phyloP scores from a whole-genome alignment of 2,329 filamentous ascomycete genomes.

The Pseudohalonectria lignicola region DNA sequence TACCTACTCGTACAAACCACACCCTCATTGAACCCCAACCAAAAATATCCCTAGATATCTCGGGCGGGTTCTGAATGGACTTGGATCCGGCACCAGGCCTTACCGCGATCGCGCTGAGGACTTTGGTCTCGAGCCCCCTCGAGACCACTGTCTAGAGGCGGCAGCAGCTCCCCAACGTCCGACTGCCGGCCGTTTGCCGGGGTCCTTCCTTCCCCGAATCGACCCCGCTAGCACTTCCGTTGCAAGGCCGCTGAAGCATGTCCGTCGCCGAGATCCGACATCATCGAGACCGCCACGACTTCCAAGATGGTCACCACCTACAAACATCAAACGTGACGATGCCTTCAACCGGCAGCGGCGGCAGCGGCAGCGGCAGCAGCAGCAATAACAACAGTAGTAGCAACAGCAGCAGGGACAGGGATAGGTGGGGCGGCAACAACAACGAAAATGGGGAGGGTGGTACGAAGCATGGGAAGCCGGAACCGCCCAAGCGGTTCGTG shows the following conservation, averaged over 20 bases:
- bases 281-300: too few species aligned
- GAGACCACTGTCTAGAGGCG: slow-evolving; percentile 37
- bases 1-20: too few species aligned
- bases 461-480: too few species aligned
- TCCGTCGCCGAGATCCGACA: slow-evolving; percentile 19
- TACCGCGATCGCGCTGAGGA: slow-evolving; percentile 52
- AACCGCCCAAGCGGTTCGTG: slow-evolving; percentile 36
- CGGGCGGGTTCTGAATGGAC: slow-evolving; percentile 24
- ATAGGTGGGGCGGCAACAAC: slow-evolving; percentile 5
- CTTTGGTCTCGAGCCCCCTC: slow-evolving; percentile 33
- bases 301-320: too few species aligned
- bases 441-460: too few species aligned
- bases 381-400: slow-evolving; percentile 8
- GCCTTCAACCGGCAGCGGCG: slow-evolving; percentile 20
- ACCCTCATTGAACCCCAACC: too few species aligned
- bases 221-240: neutral
- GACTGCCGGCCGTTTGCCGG: slow-evolving; percentile 4
- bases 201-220: slow-evolving; percentile 14
- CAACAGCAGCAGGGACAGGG: slow-evolving; percentile 5
- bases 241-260: slow-evolving; percentile 7
- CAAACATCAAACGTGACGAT: too few species aligned
- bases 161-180: slow-evolving; percentile 22
- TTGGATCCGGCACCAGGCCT: slow-evolving; percentile 23
- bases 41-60: neutral
- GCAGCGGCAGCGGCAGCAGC: slow-evolving; percentile 9